Evolutionary conservation across 78 protist species (phyloP).

Genomic region (Guillardia theta): DNA sequence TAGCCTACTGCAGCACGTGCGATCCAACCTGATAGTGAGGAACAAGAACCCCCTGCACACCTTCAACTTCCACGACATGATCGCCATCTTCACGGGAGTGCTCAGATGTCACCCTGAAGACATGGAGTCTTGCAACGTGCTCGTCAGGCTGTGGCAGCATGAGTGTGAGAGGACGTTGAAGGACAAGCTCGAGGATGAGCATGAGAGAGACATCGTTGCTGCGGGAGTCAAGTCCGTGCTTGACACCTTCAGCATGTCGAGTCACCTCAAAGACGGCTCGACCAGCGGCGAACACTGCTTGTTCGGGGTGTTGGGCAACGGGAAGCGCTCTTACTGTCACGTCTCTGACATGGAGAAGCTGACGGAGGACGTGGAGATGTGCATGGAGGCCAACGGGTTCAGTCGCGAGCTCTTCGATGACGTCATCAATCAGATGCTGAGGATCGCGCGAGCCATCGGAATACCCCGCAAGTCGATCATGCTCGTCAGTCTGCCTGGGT

Average conservation of each 20-base stretch:
- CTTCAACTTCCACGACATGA: constrained; percentile 77
- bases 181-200: constrained; percentile 73
- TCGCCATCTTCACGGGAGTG: constrained; percentile 73
- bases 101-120: background rate
- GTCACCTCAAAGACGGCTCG: no score
- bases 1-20: no score
- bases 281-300: no score
- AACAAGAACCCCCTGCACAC: no score
- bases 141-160: constrained; percentile 76
- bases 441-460: constrained; percentile 69
- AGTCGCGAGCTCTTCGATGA: constrained; percentile 79
- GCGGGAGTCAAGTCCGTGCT: no score
- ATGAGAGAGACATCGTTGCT: no score
- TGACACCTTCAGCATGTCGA: no score
- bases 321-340: no score
- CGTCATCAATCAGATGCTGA: constrained; percentile 67
- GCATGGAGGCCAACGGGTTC: background rate
- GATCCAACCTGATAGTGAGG: no score
- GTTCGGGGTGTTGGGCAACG: no score
- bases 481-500: constrained; percentile 83
- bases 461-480: constrained; percentile 69
- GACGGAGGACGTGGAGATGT: background rate
- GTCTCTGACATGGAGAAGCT: background rate
- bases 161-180: constrained; percentile 78
- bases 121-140: background rate